Conservation (phyloP, 1,139 yeast species). For the Candida tetrigidarum region DNA sequence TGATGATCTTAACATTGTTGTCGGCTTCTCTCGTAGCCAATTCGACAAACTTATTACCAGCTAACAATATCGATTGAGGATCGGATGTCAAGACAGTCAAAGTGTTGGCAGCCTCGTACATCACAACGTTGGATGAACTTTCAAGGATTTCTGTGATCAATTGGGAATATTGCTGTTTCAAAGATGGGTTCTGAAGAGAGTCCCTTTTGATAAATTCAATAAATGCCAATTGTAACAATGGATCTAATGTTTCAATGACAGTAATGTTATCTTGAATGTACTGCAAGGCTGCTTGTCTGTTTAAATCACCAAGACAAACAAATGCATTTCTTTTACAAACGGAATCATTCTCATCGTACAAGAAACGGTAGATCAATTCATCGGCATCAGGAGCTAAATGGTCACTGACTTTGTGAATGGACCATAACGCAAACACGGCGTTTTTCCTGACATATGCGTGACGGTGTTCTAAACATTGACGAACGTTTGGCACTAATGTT, state of each 20-base stretch:
- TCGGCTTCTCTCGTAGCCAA: slow-evolving; percentile 92
- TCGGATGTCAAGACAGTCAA: slow-evolving; percentile 73
- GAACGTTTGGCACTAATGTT: slow-evolving; percentile 91
- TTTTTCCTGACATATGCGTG: slow-evolving; percentile 98
- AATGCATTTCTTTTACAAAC: slow-evolving; percentile 97
- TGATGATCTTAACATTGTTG: slow-evolving; percentile 90
- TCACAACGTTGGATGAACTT: slow-evolving; percentile 73
- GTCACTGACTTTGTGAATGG: slow-evolving; percentile 81
- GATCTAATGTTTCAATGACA: slow-evolving; percentile 72
- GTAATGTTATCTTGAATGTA: slow-evolving; percentile 76
- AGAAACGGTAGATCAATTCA: slow-evolving; percentile 73
- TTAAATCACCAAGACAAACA: slow-evolving; percentile 80
- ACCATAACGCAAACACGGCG: slow-evolving; percentile 89
- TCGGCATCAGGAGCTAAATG: slow-evolving; percentile 96
- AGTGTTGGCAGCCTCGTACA: slow-evolving; percentile 91
- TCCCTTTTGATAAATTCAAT: slow-evolving; percentile 92
- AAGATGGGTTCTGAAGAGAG: slow-evolving; percentile 62
- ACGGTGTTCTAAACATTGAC: slow-evolving; percentile 91
- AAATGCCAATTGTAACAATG: slow-evolving; percentile 84
- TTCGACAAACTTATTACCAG: slow-evolving; percentile 86
- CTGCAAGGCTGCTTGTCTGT: slow-evolving; percentile 82
- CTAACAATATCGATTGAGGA: slow-evolving; percentile 68
- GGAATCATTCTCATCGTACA: slow-evolving; percentile 85
- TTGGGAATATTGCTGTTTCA: slow-evolving; percentile 72
- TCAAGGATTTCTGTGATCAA: slow-evolving; percentile 77